Evolutionary conservation across 106 monocot species (phyloP).

Genomic region (Dendrobium nobile): DNA sequence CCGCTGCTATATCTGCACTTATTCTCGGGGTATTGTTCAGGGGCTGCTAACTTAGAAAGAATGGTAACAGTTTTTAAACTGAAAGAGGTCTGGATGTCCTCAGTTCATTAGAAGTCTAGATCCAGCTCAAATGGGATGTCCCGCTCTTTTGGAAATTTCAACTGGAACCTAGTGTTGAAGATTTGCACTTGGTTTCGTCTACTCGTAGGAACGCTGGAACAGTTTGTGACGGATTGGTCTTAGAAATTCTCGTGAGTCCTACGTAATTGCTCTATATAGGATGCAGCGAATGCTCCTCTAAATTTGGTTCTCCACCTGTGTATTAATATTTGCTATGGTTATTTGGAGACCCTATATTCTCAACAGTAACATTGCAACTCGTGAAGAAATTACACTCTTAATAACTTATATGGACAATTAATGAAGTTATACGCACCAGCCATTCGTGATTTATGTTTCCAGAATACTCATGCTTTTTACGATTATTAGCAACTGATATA

Average conservation of each 20-base stretch:
- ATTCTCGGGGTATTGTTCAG: constrained; percentile 79
- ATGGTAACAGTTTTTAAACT: constrained; percentile 75
- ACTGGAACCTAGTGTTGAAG: constrained; percentile 46
- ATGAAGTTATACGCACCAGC: constrained; percentile 73
- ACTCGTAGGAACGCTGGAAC: constrained; percentile 72
- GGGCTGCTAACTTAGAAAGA: constrained; percentile 65
- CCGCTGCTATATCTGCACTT: constrained; percentile 88
- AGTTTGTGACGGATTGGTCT: constrained; percentile 76
- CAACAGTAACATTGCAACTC: constrained; percentile 48
- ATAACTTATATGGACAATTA: constrained; percentile 49
- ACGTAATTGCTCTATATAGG: constrained; percentile 60
- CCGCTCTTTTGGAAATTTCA: constrained; percentile 54
- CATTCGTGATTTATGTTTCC: constrained; percentile 77
- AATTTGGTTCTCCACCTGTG: constrained; percentile 62
- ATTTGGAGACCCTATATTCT: constrained; percentile 85
- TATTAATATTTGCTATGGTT: constrained; percentile 85
- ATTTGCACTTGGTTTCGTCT: constrained; percentile 86
- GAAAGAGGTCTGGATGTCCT: constrained; percentile 83
- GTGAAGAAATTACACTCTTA: constrained; percentile 81
- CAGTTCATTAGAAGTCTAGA: constrained; percentile 71
- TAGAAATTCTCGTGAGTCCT: constrained; percentile 76
- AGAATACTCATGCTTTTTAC: constrained; percentile 52
- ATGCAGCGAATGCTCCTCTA: constrained; percentile 86
- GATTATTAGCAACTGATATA: constrained; percentile 63
- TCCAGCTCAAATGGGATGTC: constrained; percentile 75